Conservation (phyloP, 441 rosid species). For the Jatropha multifida region DNA sequence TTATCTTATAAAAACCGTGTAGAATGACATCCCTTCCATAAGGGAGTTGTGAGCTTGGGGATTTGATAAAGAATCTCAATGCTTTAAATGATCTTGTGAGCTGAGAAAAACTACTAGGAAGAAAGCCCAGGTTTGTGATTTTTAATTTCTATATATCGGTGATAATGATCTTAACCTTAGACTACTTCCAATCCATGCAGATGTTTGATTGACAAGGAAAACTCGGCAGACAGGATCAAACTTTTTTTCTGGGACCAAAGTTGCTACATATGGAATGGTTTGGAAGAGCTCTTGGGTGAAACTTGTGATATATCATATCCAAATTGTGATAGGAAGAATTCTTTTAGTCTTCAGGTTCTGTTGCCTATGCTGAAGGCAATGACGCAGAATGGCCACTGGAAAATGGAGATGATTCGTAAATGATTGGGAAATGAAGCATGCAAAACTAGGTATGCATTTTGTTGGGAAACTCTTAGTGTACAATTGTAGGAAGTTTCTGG, state of each 20-base stretch:
- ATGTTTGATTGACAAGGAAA: slow-evolving; percentile 33
- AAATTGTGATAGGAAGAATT: slow-evolving; percentile 7
- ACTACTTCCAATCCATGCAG: slow-evolving; percentile 32
- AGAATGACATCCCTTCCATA: not conserved
- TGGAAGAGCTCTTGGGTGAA: slow-evolving; percentile 13
- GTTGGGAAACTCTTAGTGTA: slow-evolving; percentile 22
- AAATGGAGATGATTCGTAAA: slow-evolving; percentile 12
- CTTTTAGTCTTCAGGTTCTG: slow-evolving; percentile 10
- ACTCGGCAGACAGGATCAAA: slow-evolving; percentile 5
- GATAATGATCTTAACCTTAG: slow-evolving; percentile 14
- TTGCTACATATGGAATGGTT: slow-evolving; percentile 10
- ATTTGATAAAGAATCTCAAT: not conserved
- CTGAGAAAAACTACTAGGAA: not conserved
- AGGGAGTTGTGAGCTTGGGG: too few relatives aligned
- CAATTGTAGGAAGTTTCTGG: slow-evolving; percentile 24
- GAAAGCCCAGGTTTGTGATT: not conserved
- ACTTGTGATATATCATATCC: slow-evolving; percentile 14
- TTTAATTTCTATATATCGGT: slow-evolving; percentile 5
- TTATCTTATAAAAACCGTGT: not conserved
- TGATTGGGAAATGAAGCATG: slow-evolving; percentile 17
- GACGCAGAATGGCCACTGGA: not conserved
- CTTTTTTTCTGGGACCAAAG: slow-evolving; percentile 6
- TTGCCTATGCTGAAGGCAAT: slow-evolving; percentile 13
- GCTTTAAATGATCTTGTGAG: not conserved
- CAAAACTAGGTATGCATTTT: slow-evolving; percentile 18